Base-by-base conservation (phyloP, 2,329 filamentous ascomycete species). In the Aspergillus pseudoglaucus region DNA sequence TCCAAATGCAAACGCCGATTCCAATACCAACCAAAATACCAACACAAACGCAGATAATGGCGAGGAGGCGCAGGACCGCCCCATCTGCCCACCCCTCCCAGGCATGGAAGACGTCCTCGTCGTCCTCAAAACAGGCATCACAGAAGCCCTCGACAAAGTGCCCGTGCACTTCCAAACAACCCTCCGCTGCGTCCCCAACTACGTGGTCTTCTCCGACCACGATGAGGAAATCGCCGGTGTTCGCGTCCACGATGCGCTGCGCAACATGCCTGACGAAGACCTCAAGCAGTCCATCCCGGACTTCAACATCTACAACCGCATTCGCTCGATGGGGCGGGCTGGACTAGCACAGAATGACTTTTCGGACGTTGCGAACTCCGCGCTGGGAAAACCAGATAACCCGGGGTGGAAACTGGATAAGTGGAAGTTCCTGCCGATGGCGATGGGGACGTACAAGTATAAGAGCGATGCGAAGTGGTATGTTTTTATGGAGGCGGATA, bases 401-500 rank as follows among this genome's bases (percentile, higher is more conserved):
- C 63, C 74, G 8, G 70, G 71, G 47, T 70, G 72, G 77, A 73
- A 69, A 47, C 64, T 81, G 33, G 78, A 81, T 53, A 80, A 80
- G 54, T 81, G 77, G 77, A 81, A 80, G 58, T 76, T 78, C 52
- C 62, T 81, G 17, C 77, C 77, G 6, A 74, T 80, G 67, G 72
- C 77, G 2, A 74, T 78, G 54, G 72, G 75, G 54, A 70, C 76
- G 0, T 67, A 73, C 38, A 59, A 60, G 18, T 53, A 68, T 51
- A 64, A 66, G 33, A 73, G 74, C 2, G 63, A 77, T 22, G 73
- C 75, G 40, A 76, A 75, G 47, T 83, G 79, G 79, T 83, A 74
- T 51, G 66, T 80, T 47, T 83, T 83, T 59, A 73, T 80, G 42
- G 79, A 82, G 54, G 74, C 77, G 0, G 80, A 83, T 57, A 81